Conservation (phyloP, 2,329 filamentous ascomycete genomes). For the Trichocomaceae sp. region DNA sequence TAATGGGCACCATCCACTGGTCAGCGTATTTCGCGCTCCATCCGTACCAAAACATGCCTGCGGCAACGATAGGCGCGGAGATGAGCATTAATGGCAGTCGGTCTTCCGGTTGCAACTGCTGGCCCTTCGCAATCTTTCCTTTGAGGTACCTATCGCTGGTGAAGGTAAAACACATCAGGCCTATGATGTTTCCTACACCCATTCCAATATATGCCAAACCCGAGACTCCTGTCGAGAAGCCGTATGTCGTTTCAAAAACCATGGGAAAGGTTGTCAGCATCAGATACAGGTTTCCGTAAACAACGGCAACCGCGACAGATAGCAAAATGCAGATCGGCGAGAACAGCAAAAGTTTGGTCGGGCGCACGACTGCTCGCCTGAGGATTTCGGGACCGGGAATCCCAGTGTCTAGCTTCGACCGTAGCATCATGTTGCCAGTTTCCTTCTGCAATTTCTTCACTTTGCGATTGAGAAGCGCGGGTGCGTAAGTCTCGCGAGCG, state of each 20-base stretch:
- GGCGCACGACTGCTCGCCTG: constrained; percentile 42
- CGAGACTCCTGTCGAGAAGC: constrained; percentile 39
- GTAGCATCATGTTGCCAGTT: constrained; percentile 32
- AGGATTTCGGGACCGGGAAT: constrained; percentile 37
- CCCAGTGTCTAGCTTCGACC: constrained; percentile 27
- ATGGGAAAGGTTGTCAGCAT: constrained; percentile 51
- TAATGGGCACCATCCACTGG: constrained; percentile 53
- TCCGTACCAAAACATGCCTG: constrained; percentile 47
- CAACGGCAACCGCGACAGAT: constrained; percentile 49
- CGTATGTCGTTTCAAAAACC: constrained; percentile 48
- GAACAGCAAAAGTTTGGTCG: constrained; percentile 39
- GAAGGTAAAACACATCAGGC: constrained; percentile 13
- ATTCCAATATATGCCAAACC: constrained; percentile 47
- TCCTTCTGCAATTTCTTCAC: constrained; percentile 37
- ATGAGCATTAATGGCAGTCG: constrained; percentile 12
- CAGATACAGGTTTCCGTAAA: constrained; percentile 53
- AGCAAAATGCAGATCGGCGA: constrained; percentile 52
- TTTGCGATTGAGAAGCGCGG: constrained; percentile 38
- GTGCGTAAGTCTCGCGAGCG: constrained; percentile 41
- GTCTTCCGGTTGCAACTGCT: constrained; percentile 13
- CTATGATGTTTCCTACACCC: constrained; percentile 35
- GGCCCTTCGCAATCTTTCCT: constrained; percentile 11
- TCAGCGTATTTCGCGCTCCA: constrained; percentile 45
- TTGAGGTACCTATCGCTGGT: constrained; percentile 17
- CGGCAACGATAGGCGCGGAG: constrained; percentile 4